Base-by-base conservation (phyloP, 805 yeast genomes). In the Lachancea cidri region DNA sequence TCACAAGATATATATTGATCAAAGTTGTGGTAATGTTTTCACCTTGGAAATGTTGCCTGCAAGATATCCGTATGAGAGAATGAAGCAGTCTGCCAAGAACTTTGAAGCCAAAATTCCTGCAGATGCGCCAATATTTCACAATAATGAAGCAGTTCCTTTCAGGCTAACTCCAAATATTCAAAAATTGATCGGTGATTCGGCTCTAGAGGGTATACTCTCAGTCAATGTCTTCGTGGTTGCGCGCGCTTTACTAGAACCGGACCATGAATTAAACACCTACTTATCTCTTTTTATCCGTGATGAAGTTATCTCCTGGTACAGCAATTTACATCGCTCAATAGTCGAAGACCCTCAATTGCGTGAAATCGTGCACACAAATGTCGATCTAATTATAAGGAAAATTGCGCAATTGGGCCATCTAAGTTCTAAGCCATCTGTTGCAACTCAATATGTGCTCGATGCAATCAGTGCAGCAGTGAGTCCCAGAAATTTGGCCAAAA, bases 1-100 rank as follows among this genome's bases (percentile, higher is more conserved):
- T 3, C 94, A 86, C 61, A 94, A 91, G 73, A 85, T 93, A 45
- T 82, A 83, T 59, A 77, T 94, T 44, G 81, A 88, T 54, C 73
- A 76, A 57, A 77, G 75, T 4, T 83, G 93, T 2, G 99, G 98
- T 46, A 78, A 79, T 50, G 91, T 91, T 9, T 86, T 93, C 81
- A 88, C 97, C 0, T 79, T 91, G 4, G 98, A 94, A 57, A 89
- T 93, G 95, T 70, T 93, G 41, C 98, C 98, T 13, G 81, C 88
- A 54, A 83, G 85, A 65, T 74, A 81, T 51, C 82, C 85, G 15
- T 58, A 55, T 33, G 67, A 64, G 45, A 60, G 68, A 29, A 62
- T 68, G 5, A 70, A 68, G 46, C 66, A 70, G 14, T 57, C 60
- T 19, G 55, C 61, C 33, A 59, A 59, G 36, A 66, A 65, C 36